phyloP scores from a whole-genome alignment of 1,284 basidiomycete species.

The Tremellales sp. region DNA sequence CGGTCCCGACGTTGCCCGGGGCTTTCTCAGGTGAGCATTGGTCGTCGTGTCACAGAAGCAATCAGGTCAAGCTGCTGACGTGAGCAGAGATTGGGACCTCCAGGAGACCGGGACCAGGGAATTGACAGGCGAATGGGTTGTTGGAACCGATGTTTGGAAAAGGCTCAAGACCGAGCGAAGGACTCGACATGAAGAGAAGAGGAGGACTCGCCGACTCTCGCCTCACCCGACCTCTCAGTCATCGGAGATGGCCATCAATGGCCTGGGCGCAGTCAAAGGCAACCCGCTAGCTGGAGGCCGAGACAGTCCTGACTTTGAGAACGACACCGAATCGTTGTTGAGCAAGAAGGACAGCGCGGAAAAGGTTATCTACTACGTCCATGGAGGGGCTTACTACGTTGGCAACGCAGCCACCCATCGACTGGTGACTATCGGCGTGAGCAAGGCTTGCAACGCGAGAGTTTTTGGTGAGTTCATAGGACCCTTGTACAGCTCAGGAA shows the following conservation, averaged over 20 bases:
- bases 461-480: constrained; percentile 70
- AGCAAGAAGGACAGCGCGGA: constrained; percentile 56
- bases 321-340: constrained; percentile 20
- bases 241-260: neutral
- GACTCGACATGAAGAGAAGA: constrained; percentile 31
- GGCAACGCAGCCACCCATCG: constrained; percentile 93
- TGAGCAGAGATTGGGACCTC: constrained; percentile 62
- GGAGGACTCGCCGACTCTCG: neutral
- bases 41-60: neutral
- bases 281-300: neutral
- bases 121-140: constrained; percentile 92
- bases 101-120: constrained; percentile 73
- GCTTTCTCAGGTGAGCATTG: constrained; percentile 29
- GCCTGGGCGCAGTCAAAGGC: neutral
- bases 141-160: constrained; percentile 86
- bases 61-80: neutral
- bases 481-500: neutral
- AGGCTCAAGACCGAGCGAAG: constrained; percentile 80
- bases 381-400: constrained; percentile 93
- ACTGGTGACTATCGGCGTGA: constrained; percentile 83
- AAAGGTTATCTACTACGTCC: constrained; percentile 84
- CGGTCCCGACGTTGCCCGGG: constrained; percentile 55
- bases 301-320: constrained; percentile 14
- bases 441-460: constrained; percentile 83
- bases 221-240: no score